These are phyloP conservation scores for Diplodia sapinea DNA, from an alignment of 2,329 filamentous ascomycete genomes.

Conservation along the genomic window DNA sequence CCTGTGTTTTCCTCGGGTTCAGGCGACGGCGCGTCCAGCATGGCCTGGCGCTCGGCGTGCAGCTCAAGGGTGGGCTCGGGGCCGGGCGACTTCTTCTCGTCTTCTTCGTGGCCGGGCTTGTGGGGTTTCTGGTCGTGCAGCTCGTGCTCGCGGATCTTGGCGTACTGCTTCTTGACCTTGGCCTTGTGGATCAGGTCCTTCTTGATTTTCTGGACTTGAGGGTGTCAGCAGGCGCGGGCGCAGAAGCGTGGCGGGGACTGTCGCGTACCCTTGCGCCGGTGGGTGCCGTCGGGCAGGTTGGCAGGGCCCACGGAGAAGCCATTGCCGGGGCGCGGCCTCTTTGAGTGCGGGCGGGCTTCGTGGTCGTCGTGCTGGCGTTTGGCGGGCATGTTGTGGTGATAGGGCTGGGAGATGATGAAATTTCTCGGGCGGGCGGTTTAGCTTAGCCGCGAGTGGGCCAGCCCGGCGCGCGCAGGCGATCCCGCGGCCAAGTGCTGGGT, in stretches of 20 bases:
- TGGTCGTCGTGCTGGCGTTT: conserved; percentile 62
- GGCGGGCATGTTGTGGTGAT: conserved; percentile 58
- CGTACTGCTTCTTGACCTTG: conserved; percentile 90
- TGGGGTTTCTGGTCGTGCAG: conserved; percentile 43
- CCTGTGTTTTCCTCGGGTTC: conserved; percentile 34
- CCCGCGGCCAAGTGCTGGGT: not conserved
- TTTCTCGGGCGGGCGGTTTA: not conserved
- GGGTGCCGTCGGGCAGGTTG: conserved; percentile 87
- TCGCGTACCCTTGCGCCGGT: conserved; percentile 75
- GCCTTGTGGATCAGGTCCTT: conserved; percentile 86
- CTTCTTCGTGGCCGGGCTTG: conserved; percentile 35
- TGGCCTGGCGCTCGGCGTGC: conserved; percentile 65
- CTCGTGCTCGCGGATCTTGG: conserved; percentile 74
- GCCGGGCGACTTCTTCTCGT: conserved; percentile 32
- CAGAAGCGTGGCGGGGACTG: not conserved
- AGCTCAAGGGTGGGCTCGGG: conserved; percentile 55
- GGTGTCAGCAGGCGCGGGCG: conserved; percentile 1
- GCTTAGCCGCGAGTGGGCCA: conserved; percentile 4
- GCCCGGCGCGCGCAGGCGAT: not conserved
- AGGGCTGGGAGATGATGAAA: conserved; percentile 24
- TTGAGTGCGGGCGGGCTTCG: conserved; percentile 45
- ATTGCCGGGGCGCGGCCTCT: conserved; percentile 49
- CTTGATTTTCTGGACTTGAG: conserved; percentile 83
- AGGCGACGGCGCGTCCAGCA: conserved; percentile 55
- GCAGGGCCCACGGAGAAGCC: conserved; percentile 88